Conservation (phyloP, 1,284 basidiomycete species). For the Hymenochaete sp. region DNA sequence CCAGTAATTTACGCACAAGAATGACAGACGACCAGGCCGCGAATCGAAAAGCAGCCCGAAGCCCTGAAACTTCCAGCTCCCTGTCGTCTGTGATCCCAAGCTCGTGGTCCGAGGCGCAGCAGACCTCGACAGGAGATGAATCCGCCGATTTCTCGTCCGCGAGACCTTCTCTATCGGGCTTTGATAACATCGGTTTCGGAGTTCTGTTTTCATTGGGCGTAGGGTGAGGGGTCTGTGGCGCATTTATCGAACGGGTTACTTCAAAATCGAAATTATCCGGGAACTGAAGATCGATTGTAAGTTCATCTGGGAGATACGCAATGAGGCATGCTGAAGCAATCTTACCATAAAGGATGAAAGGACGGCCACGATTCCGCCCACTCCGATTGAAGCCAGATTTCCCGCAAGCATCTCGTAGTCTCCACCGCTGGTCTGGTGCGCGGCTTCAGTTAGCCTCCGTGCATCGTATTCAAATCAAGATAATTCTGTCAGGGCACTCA, state of each 20-base stretch:
- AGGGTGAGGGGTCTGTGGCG: conserved; percentile 19
- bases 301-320: not conserved
- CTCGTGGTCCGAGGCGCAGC: conserved; percentile 25
- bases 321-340: conserved; percentile 6
- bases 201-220: conserved; percentile 13
- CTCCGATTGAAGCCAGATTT: conserved; percentile 78
- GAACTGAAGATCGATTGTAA: conserved; percentile 35
- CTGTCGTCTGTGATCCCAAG: conserved; percentile 36
- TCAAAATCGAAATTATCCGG: conserved; percentile 79
- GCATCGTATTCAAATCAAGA: conserved; percentile 1
- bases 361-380: conserved; percentile 71
- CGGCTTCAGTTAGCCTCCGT: conserved; percentile 24
- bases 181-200: conserved; percentile 20
- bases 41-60: conserved; percentile 69
- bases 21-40: conserved; percentile 64
- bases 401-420: conserved; percentile 83
- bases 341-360: conserved; percentile 53
- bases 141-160: conserved; percentile 36
- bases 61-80: conserved; percentile 51
- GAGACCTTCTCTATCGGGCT: conserved; percentile 21
- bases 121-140: conserved; percentile 23
- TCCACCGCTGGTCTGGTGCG: conserved; percentile 32
- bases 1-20: conserved; percentile 40
- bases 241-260: conserved; percentile 68
- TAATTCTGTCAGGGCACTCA: conserved; percentile 27